phyloP scores from a whole-genome alignment of 2,329 filamentous ascomycete genomes.

The Fusarium longipes region DNA sequence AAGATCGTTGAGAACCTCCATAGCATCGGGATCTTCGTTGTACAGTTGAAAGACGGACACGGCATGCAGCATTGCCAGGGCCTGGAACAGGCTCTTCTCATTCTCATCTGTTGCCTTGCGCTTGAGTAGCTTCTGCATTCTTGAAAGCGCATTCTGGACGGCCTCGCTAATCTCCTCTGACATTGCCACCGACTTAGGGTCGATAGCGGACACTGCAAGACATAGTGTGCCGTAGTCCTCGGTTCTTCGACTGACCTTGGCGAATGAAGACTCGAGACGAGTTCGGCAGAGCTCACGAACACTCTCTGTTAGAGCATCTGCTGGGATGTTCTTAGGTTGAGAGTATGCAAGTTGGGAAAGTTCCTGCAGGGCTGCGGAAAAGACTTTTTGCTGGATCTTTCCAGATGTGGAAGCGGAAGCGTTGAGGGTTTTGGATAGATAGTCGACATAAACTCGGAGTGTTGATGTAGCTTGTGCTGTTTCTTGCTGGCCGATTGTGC shows the following conservation, averaged over 20 bases:
- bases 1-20: constrained; percentile 85
- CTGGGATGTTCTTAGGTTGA: constrained; percentile 54
- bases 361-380: constrained; percentile 59
- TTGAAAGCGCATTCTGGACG: constrained; percentile 62
- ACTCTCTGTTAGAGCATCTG: constrained; percentile 62
- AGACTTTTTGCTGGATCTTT: constrained; percentile 48
- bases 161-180: constrained; percentile 65
- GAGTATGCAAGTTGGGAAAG: constrained; percentile 68
- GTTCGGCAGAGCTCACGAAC: constrained; percentile 65
- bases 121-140: constrained; percentile 65
- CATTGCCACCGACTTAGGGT: constrained; percentile 64
- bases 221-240: constrained; percentile 66
- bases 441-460: constrained; percentile 64
- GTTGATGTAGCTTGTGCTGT: constrained; percentile 45
- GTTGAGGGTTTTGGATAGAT: constrained; percentile 64
- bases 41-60: constrained; percentile 90
- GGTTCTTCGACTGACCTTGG: constrained; percentile 65
- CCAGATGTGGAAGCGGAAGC: constrained; percentile 49
- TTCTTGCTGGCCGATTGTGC: constrained; percentile 44
- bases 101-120: constrained; percentile 50
- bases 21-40: constrained; percentile 86
- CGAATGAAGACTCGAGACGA: constrained; percentile 68
- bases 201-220: constrained; percentile 64
- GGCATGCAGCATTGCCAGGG: constrained; percentile 83
- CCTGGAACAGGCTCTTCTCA: constrained; percentile 62